Conservation (phyloP, 2,329 filamentous ascomycete species). For the Pseudogymnoascus sp. region DNA sequence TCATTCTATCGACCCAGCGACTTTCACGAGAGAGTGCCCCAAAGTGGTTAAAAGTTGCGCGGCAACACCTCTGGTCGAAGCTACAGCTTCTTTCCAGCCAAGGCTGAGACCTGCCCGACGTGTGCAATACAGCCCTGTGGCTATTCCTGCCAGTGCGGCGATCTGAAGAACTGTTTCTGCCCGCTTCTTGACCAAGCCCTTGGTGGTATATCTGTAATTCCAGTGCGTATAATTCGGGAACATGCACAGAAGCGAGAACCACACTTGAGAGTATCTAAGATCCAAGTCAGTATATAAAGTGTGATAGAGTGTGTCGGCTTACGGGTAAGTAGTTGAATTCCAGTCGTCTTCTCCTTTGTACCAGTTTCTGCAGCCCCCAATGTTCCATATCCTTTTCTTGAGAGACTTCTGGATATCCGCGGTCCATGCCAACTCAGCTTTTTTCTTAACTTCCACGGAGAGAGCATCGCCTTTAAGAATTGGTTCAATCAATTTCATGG, state of each 20-base stretch:
- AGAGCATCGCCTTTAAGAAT: slow-evolving; percentile 38
- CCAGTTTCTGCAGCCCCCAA: slow-evolving; percentile 39
- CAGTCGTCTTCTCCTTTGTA: slow-evolving; percentile 38
- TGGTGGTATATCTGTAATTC: slow-evolving; percentile 41
- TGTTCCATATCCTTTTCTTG: slow-evolving; percentile 38
- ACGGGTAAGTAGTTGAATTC: slow-evolving; percentile 42
- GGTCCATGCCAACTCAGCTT: slow-evolving; percentile 39
- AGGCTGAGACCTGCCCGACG: neutral
- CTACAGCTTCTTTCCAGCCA: neutral
- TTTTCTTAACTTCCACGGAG: slow-evolving; percentile 39
- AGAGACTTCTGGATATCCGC: slow-evolving; percentile 37
- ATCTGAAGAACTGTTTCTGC: slow-evolving; percentile 8
- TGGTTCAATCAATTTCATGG: slow-evolving; percentile 44
- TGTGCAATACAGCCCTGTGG: neutral
- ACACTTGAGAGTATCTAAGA: slow-evolving; percentile 39
- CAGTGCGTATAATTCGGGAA: slow-evolving; percentile 47
- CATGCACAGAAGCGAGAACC: slow-evolving; percentile 40
- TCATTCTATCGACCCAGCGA: neutral
- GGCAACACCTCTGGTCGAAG: neutral
- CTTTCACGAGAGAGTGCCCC: neutral
- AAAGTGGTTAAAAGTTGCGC: neutral
- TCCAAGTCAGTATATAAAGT: slow-evolving; percentile 13
- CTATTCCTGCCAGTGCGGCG: neutral
- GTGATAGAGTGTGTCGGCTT: slow-evolving; percentile 15
- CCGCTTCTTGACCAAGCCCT: slow-evolving; percentile 32